phyloP scores from a whole-genome alignment of 2,329 filamentous ascomycete species.

The Stachybotrys chartarum region DNA sequence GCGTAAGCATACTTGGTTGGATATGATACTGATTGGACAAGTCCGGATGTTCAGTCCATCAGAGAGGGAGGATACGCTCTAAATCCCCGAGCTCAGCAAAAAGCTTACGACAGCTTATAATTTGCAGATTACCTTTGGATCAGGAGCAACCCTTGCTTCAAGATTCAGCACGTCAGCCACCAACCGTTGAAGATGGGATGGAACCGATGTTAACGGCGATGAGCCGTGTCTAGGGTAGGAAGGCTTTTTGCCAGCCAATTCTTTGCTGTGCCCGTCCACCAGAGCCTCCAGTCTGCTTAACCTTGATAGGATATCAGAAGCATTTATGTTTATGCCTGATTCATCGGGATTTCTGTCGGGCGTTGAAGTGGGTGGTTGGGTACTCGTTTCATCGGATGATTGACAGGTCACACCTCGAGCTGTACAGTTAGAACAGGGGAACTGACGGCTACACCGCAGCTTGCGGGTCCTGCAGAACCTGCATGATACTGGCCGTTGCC shows the following conservation, averaged over 20 bases:
- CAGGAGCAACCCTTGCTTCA: conserved; percentile 8
- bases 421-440: conserved; percentile 28
- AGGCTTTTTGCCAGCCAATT: neutral
- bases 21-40: neutral
- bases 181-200: conserved; percentile 22
- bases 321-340: neutral
- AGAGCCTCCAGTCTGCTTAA: conserved; percentile 12
- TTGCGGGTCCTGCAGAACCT: conserved; percentile 26
- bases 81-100: neutral
- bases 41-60: neutral
- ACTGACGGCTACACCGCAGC: conserved; percentile 26
- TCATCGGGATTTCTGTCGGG: neutral
- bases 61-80: neutral
- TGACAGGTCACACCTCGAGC: conserved; percentile 25
- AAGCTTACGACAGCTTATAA: too few species aligned
- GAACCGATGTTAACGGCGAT: conserved; percentile 11
- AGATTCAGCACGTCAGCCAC: conserved; percentile 26
- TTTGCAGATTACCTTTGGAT: neutral
- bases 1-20: neutral
- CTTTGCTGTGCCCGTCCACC: conserved; percentile 2
- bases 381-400: conserved; percentile 5
- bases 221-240: conserved; percentile 2
- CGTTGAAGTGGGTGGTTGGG: neutral
- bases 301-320: conserved; percentile 12
- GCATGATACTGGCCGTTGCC: conserved; percentile 26